A percentile compares a stretch with the other conserved stretches of the same genome.
Conservation (phyloP, 2,329 filamentous ascomycete genomes). For the Amesomyces nigricolor region DNA sequence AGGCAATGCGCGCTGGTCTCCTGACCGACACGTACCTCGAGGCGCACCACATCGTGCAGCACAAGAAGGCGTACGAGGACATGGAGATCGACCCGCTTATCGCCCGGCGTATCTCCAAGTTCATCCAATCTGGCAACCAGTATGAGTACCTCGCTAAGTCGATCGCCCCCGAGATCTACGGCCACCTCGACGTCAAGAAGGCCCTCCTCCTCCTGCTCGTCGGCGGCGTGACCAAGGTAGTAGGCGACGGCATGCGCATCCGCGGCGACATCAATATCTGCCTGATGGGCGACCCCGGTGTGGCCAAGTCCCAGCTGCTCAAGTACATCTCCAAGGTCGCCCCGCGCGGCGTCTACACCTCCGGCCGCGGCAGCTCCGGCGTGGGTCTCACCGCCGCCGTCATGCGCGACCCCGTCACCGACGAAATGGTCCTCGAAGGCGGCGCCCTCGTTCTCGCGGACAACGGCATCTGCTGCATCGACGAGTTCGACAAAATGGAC, state of each 20-base stretch:
- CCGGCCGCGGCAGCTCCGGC: conserved; percentile 72
- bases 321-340: conserved; percentile 99
- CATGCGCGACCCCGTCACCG: conserved; percentile 77
- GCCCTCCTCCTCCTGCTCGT: conserved; percentile 91
- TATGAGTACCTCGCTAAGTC: conserved; percentile 95
- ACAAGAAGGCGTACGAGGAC: conserved; percentile 97
- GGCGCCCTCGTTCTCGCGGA: conserved; percentile 75
- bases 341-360: conserved; percentile 82
- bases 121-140: conserved; percentile 79
- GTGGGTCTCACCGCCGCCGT: conserved; percentile 78
- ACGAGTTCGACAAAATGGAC: conserved; percentile 88
- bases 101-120: conserved; percentile 76
- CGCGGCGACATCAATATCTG: conserved; percentile 98
- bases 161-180: conserved; percentile 95
- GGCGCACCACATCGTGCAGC: conserved; percentile 86
- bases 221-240: conserved; percentile 91
- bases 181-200: conserved; percentile 96
- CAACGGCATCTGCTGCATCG: conserved; percentile 80
- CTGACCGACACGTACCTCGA: conserved; percentile 96
- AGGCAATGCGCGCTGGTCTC: conserved; percentile 92
- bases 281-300: conserved; percentile 98
- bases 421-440: conserved; percentile 79
- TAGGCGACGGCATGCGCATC: conserved; percentile 98
- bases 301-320: conserved; percentile 95
- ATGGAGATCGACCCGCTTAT: conserved; percentile 77